Evolutionary conservation across 164 flowering plant species (phyloP).

Genomic region (Kalanchoe fedtschenkoi): DNA sequence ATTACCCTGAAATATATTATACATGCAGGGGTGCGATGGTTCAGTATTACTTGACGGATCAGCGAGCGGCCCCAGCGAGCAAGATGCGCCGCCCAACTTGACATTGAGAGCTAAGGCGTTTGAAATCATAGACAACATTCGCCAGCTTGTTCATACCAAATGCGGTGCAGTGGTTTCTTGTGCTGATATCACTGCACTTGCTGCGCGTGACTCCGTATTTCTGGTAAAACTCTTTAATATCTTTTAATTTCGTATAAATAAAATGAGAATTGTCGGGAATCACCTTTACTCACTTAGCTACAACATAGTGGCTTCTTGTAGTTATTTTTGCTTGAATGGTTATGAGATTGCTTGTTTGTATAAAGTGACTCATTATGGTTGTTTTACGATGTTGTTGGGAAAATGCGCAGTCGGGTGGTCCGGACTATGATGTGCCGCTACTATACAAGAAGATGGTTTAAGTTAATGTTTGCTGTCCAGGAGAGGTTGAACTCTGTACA

Average conservation of each 20-base stretch:
- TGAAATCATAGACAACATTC: slow-evolving; percentile 29
- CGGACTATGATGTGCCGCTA: slow-evolving; percentile 36
- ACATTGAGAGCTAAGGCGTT: slow-evolving; percentile 27
- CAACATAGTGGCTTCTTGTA: no score
- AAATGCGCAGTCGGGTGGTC: slow-evolving; percentile 57
- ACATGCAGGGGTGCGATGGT: slow-evolving; percentile 50
- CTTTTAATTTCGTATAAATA: no score
- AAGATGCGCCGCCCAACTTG: slow-evolving; percentile 35
- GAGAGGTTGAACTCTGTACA: no score
- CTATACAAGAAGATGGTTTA: no score
- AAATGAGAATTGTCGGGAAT: no score
- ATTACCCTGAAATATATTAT: background rate
- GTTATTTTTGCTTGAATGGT: no score
- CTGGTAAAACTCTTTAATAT: slow-evolving; percentile 27
- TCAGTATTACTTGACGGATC: slow-evolving; percentile 55
- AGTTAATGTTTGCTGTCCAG: no score
- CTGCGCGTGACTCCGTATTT: slow-evolving; percentile 49
- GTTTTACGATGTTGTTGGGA: background rate
- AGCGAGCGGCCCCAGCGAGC: slow-evolving; percentile 41
- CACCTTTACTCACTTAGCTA: no score
- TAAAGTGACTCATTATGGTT: no score
- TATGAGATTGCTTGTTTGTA: no score
- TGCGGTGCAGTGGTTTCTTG: slow-evolving; percentile 49
- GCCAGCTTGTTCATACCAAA: slow-evolving; percentile 17
- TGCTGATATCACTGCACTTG: slow-evolving; percentile 38